These are phyloP conservation scores for Lasiosphaeria miniovina DNA, from an alignment of 495 filamentous ascomycete species.

Conservation along the genomic window DNA sequence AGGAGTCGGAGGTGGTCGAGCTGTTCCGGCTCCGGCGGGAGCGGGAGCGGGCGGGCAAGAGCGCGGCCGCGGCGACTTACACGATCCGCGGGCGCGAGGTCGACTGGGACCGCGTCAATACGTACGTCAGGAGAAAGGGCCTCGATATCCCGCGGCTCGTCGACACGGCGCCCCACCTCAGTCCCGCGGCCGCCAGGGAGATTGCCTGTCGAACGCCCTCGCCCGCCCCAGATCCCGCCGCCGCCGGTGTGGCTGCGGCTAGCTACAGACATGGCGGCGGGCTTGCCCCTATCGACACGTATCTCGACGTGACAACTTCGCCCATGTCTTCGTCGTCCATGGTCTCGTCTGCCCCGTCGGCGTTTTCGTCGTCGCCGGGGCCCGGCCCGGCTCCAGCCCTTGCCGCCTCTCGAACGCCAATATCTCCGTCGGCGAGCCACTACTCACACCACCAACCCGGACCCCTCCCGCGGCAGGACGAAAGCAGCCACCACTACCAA, in stretches of 20 bases:
- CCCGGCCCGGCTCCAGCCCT: too few relatives aligned
- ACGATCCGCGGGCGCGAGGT: slow-evolving; percentile 29
- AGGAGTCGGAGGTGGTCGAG: slow-evolving; percentile 31
- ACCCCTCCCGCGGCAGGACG: not conserved
- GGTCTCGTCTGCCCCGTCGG: too few relatives aligned
- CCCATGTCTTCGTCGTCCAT: too few relatives aligned
- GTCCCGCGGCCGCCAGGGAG: slow-evolving; percentile 12
- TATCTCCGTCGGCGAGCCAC: not conserved
- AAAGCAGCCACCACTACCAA: not conserved
- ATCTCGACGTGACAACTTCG: too few relatives aligned
- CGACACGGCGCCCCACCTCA: slow-evolving; percentile 4
- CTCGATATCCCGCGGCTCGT: slow-evolving; percentile 20
- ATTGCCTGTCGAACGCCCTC: slow-evolving; percentile 21
- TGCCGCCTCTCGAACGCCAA: too few relatives aligned
- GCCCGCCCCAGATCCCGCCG: slow-evolving; percentile 4
- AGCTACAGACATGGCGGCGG: not conserved
- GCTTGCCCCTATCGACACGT: not conserved
- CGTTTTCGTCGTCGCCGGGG: too few relatives aligned
- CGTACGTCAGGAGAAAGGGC: slow-evolving; percentile 30
- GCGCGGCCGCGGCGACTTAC: slow-evolving; percentile 16
- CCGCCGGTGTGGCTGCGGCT: not conserved
- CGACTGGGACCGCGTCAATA: slow-evolving; percentile 27
- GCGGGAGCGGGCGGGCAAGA: slow-evolving; percentile 28
- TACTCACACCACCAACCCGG: not conserved
- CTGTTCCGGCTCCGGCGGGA: slow-evolving; percentile 27